A percentile compares a stretch with the other conserved stretches of the same genome.
These are phyloP conservation scores for Sordariomycetes sp. DNA, from an alignment of 2,329 filamentous ascomycete genomes.

Conservation along the genomic window DNA sequence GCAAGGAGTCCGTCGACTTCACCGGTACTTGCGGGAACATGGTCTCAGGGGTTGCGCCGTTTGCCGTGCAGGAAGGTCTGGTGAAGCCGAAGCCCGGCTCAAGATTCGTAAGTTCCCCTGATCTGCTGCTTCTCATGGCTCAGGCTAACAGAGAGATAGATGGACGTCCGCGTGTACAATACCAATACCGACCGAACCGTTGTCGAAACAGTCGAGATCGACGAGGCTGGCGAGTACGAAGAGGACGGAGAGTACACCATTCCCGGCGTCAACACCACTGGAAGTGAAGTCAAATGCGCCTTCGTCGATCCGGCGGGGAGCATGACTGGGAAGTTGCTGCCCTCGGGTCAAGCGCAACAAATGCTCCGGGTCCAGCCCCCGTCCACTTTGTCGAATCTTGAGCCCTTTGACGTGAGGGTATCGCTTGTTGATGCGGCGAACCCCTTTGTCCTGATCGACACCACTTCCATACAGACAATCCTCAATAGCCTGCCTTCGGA, in stretches of 20 bases:
- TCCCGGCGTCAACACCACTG: slow-evolving; percentile 46
- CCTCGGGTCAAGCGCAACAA: slow-evolving; percentile 43
- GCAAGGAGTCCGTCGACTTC: slow-evolving; percentile 43
- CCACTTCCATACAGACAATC: slow-evolving; percentile 16
- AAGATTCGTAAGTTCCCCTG: slow-evolving; percentile 34
- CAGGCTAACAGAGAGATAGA: slow-evolving; percentile 32
- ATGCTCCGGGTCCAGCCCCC: slow-evolving; percentile 27
- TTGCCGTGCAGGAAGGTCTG: slow-evolving; percentile 44
- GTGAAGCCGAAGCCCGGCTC: slow-evolving; percentile 10
- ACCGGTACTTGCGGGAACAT: slow-evolving; percentile 57
- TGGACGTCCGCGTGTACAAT: slow-evolving; percentile 41
- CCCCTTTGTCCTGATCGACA: slow-evolving; percentile 40
- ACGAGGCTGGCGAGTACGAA: slow-evolving; percentile 33
- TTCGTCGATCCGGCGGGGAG: slow-evolving; percentile 52
- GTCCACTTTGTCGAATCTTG: slow-evolving; percentile 8
- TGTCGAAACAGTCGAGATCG: slow-evolving; percentile 41
- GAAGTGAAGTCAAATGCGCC: slow-evolving; percentile 44
- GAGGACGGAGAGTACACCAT: slow-evolving; percentile 43
- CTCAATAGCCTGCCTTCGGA: slow-evolving; percentile 2
- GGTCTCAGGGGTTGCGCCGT: slow-evolving; percentile 49
- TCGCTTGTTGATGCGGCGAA: slow-evolving; percentile 27
- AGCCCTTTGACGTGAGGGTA: slow-evolving; percentile 18
- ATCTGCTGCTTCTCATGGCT: no score
- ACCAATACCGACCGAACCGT: slow-evolving; percentile 53
- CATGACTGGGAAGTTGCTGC: slow-evolving; percentile 49